Conservation (phyloP, 2,329 filamentous ascomycete species). For the Diaporthe humulicola region DNA sequence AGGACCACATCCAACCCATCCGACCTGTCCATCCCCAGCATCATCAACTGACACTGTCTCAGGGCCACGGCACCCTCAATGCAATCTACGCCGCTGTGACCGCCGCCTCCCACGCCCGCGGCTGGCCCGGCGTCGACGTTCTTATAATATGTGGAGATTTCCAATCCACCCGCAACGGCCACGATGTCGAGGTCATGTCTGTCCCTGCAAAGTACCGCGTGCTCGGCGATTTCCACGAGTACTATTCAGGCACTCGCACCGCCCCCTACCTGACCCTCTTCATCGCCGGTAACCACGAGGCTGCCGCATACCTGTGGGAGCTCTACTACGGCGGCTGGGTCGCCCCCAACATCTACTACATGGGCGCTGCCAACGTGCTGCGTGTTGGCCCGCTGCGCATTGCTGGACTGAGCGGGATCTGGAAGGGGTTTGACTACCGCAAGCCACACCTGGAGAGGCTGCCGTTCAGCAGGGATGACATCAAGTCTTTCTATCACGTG, state of each 20-base stretch:
- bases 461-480: slow-evolving; percentile 82
- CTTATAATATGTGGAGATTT: slow-evolving; percentile 98
- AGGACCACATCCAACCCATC: not conserved
- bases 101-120: slow-evolving; percentile 75
- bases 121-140: slow-evolving; percentile 87
- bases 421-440: slow-evolving; percentile 90
- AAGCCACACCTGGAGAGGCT: slow-evolving; percentile 87
- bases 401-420: slow-evolving; percentile 92
- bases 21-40: not conserved
- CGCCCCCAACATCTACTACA: slow-evolving; percentile 96
- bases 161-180: slow-evolving; percentile 84
- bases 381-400: slow-evolving; percentile 88
- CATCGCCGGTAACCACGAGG: slow-evolving; percentile 95
- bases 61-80: slow-evolving; percentile 93
- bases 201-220: slow-evolving; percentile 89
- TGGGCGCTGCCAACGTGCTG: slow-evolving; percentile 92
- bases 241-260: slow-evolving; percentile 83
- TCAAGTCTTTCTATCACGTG: slow-evolving; percentile 89
- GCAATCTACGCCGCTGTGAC: slow-evolving; percentile 88
- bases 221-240: slow-evolving; percentile 93
- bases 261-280: slow-evolving; percentile 95
- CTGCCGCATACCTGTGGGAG: slow-evolving; percentile 89
- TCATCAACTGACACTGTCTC: not conserved
- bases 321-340: slow-evolving; percentile 98
- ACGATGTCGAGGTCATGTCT: slow-evolving; percentile 89